Percentiles rank a stretch among this genome's conserved stretches.
Evolutionary conservation across 2,329 filamentous ascomycete species (phyloP).

Genomic region (Fusarium sp.): DNA sequence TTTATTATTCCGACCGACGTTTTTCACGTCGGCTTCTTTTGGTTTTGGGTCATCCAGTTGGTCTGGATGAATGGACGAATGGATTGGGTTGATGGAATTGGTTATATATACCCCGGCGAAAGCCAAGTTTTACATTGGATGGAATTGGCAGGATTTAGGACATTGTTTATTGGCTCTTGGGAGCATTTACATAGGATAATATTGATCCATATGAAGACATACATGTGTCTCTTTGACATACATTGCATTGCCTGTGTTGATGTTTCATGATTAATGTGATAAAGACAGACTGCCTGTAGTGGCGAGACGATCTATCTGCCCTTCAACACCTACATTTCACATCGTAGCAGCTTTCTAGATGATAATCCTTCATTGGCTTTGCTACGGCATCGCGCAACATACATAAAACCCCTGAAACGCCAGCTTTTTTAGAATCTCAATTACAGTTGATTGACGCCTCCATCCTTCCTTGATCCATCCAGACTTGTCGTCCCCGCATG

Average conservation of each 20-base stretch:
- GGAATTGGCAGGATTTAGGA: conserved; percentile 20
- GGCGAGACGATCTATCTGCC: background rate
- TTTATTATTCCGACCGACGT: conserved; percentile 3
- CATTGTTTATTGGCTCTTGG: background rate
- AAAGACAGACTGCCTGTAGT: background rate
- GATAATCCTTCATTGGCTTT: conserved; percentile 39
- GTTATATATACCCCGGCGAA: conserved; percentile 45
- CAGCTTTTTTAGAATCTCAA: conserved; percentile 45
- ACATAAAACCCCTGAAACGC: conserved; percentile 45
- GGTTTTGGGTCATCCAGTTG: conserved; percentile 20
- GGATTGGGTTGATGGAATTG: conserved; percentile 24
- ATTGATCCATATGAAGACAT: background rate
- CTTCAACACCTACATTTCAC: background rate
- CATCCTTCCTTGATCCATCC: conserved; percentile 32
- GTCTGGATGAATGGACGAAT: background rate
- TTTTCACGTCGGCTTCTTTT: conserved; percentile 19
- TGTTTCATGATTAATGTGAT: background rate
- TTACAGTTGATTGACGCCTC: conserved; percentile 43
- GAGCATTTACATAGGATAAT: background rate
- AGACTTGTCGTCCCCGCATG: background rate
- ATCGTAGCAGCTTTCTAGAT: background rate
- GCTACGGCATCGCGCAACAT: conserved; percentile 41
- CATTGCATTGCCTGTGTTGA: background rate
- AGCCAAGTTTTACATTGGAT: conserved; percentile 44
- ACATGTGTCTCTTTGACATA: background rate